Conservation (phyloP, 2,329 filamentous ascomycete genomes). For the Venturia aucupariae region DNA sequence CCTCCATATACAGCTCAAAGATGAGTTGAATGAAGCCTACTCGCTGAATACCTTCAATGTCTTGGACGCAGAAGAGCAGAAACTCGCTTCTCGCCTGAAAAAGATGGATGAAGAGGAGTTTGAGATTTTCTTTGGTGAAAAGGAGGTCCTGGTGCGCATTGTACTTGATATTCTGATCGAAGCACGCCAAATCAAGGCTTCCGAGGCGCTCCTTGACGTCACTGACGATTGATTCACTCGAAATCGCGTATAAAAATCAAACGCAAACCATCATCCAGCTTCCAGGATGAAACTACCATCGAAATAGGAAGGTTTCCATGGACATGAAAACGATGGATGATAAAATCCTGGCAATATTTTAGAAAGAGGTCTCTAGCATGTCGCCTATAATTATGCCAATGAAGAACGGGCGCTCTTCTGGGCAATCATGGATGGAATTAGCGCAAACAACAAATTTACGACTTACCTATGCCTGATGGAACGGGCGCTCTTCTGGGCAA, state of each 20-base stretch:
- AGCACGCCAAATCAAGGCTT: not conserved
- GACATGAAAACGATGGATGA: not conserved
- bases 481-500: not conserved
- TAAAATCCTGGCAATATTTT: not conserved
- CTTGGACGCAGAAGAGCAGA: not conserved
- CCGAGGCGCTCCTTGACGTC: not conserved
- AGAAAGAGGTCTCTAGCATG: not conserved
- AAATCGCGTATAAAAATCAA: not conserved
- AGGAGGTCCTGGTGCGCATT: not conserved
- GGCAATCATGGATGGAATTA: not conserved
- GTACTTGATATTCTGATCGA: not conserved
- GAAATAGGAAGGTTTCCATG: not conserved
- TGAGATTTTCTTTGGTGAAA: not conserved
- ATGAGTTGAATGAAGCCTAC: not conserved
- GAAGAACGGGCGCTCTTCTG: not conserved
- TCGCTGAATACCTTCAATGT: not conserved
- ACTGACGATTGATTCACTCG: not conserved
- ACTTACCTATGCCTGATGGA: not conserved
- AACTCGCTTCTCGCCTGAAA: not conserved
- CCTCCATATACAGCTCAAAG: not conserved
- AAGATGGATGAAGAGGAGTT: not conserved
- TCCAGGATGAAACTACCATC: not conserved
- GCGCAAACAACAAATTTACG: not conserved
- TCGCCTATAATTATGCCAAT: not conserved
- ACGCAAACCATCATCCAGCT: not conserved